A percentile compares a stretch with the other conserved stretches of the same genome.
These are phyloP conservation scores for Candida frijolesensis DNA, from an alignment of 1,139 yeast species.

Conservation along the genomic window DNA sequence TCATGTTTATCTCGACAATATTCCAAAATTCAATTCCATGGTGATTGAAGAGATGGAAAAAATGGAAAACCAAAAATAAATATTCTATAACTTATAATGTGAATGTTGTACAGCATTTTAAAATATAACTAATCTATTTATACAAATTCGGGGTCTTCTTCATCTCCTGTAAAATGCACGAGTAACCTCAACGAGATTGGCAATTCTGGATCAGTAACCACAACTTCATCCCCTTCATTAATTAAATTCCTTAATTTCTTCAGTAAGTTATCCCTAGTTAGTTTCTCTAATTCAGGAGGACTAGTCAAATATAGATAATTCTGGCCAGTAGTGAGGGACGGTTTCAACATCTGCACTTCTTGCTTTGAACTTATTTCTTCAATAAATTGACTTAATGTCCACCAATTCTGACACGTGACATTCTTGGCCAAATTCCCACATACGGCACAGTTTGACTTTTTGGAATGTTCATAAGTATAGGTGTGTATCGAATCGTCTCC, in stretches of 20 bases:
- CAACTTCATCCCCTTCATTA: conserved; percentile 49
- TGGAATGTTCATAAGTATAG: conserved; percentile 66
- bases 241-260: conserved; percentile 41
- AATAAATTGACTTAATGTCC: conserved; percentile 53
- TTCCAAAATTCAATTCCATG: conserved; percentile 49
- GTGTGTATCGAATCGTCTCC: conserved; percentile 80
- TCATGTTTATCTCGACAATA: conserved; percentile 69
- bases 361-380: conserved; percentile 34
- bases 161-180: conserved; percentile 28
- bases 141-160: conserved; percentile 16
- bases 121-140: neutral
- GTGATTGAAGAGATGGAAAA: conserved; percentile 38
- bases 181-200: conserved; percentile 44
- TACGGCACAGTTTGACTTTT: conserved; percentile 67
- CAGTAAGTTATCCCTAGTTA: conserved; percentile 50
- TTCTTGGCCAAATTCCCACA: conserved; percentile 58
- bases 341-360: conserved; percentile 47
- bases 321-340: conserved; percentile 51
- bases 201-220: conserved; percentile 58
- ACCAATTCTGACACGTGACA: conserved; percentile 35
- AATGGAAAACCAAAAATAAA: conserved; percentile 9
- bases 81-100: conserved; percentile 1
- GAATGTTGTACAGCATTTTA: neutral
- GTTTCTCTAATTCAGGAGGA: conserved; percentile 53
- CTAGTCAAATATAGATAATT: conserved; percentile 50